A percentile compares a stretch with the other conserved stretches of the same genome.
Conservation (phyloP, 129 eudicot species). For the Chrysanthemum lavandulifolium region DNA sequence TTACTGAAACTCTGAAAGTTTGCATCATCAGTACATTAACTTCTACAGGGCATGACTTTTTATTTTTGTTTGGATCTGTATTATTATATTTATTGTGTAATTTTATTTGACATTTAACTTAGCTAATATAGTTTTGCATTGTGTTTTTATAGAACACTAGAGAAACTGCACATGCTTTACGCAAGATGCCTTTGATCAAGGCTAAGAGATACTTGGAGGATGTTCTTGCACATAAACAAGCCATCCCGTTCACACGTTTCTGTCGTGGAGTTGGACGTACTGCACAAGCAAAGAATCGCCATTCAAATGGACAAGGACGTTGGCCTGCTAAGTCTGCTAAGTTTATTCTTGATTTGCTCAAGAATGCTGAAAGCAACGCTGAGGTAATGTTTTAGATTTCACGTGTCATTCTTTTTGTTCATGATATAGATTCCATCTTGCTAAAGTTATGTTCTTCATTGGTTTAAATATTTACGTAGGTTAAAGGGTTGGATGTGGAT, state of each 20-base stretch:
- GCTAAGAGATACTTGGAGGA: slow-evolving; percentile 67
- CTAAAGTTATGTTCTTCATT: background rate
- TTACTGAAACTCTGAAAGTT: background rate
- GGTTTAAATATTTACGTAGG: no score
- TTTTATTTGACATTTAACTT: background rate
- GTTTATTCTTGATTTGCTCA: slow-evolving; percentile 55
- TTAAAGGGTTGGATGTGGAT: slow-evolving; percentile 65
- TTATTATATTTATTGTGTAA: background rate
- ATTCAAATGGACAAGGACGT: slow-evolving; percentile 68
- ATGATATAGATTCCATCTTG: background rate
- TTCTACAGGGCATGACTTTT: no score
- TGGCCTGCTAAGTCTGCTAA: slow-evolving; percentile 69
- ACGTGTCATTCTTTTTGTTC: background rate
- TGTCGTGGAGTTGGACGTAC: slow-evolving; percentile 71
- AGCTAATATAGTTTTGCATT: background rate
- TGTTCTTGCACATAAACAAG: slow-evolving; percentile 70
- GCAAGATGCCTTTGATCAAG: slow-evolving; percentile 53
- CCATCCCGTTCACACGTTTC: slow-evolving; percentile 64
- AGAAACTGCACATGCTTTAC: slow-evolving; percentile 61
- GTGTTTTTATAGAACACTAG: slow-evolving; percentile 44
- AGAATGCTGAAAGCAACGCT: slow-evolving; percentile 69
- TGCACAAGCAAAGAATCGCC: slow-evolving; percentile 67
- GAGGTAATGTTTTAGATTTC: slow-evolving; percentile 32
- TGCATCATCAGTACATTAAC: background rate
- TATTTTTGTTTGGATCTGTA: background rate